A percentile compares a stretch with the other conserved stretches of the same genome.
These are phyloP conservation scores for Starmerella bombicola DNA, from an alignment of 805 yeast genomes.

Conservation along the genomic window DNA sequence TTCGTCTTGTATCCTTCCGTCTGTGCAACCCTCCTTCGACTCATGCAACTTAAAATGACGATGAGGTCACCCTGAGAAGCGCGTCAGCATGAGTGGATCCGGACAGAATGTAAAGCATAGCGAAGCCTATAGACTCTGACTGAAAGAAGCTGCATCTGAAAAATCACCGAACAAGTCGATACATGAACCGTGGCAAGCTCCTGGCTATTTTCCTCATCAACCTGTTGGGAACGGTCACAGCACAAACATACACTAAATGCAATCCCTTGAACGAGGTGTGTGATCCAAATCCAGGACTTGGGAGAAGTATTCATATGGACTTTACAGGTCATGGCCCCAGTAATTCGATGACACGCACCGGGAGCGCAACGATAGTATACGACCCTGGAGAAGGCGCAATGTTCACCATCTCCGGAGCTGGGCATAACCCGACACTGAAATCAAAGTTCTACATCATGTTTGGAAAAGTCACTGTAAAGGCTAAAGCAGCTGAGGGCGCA, in stretches of 20 bases:
- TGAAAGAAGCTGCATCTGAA: no score
- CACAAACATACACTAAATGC: slow-evolving; percentile 30
- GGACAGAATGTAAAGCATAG: no score
- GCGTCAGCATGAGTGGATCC: no score
- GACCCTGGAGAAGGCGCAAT: slow-evolving; percentile 46
- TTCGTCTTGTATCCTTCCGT: no score
- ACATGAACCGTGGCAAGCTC: no score
- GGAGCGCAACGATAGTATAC: slow-evolving; percentile 26
- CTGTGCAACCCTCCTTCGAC: no score
- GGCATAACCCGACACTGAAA: slow-evolving; percentile 48
- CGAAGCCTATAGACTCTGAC: no score
- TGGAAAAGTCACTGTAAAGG: slow-evolving; percentile 63
- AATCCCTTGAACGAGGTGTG: slow-evolving; percentile 36
- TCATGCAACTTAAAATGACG: no score
- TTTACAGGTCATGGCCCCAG: slow-evolving; percentile 36
- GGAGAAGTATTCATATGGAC: slow-evolving; percentile 39
- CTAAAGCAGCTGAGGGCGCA: slow-evolving; percentile 61
- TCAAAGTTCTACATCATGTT: slow-evolving; percentile 64
- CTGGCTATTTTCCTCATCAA: no score
- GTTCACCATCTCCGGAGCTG: slow-evolving; percentile 47
- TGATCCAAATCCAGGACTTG: slow-evolving; percentile 49
- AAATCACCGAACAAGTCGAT: no score
- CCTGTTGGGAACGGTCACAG: slow-evolving; percentile 1
- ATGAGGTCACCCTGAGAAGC: no score
- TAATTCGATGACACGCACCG: slow-evolving; percentile 25